phyloP scores from a whole-genome alignment of 2,329 filamentous ascomycete genomes.

The Neocucurbitaria cava region DNA sequence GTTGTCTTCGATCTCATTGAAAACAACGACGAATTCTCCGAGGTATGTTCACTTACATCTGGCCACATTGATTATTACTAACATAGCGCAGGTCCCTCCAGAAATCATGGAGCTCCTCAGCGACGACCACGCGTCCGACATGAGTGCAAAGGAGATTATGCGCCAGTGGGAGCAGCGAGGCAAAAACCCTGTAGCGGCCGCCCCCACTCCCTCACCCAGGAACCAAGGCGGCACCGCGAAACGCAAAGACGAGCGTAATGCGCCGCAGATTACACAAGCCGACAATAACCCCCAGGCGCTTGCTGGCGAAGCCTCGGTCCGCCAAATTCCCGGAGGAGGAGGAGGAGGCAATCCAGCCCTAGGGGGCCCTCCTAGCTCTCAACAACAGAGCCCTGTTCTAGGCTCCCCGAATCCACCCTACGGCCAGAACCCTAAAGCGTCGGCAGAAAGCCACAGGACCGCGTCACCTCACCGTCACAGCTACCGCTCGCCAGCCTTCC shows the following conservation, averaged over 20 bases:
- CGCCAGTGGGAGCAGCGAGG: conserved; percentile 88
- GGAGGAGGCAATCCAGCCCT: conserved; percentile 30
- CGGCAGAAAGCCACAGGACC: conserved; percentile 44
- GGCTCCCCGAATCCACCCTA: conserved; percentile 44
- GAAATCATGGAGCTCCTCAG: conserved; percentile 86
- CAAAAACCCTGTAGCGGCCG: conserved; percentile 67
- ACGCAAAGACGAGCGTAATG: conserved; percentile 57
- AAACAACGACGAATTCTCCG: conserved; percentile 94
- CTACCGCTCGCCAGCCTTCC: conserved; percentile 46
- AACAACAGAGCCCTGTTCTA: conserved; percentile 40
- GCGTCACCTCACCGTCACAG: conserved; percentile 48
- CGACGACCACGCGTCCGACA: conserved; percentile 82
- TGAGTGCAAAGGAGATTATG: conserved; percentile 96
- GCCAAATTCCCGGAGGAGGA: conserved; percentile 65
- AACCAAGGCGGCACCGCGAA: conserved; percentile 56
- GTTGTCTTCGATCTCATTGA: conserved; percentile 90
- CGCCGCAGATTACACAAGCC: conserved; percentile 70
- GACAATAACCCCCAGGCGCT: conserved; percentile 87
- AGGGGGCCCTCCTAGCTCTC: conserved; percentile 24
- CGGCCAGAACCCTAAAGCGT: conserved; percentile 41
- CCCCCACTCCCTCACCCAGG: conserved; percentile 52
- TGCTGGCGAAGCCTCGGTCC: conserved; percentile 83
- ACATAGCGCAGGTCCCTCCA: conserved; percentile 77
- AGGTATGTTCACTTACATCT: conserved; percentile 67
- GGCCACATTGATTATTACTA: conserved; percentile 16